Evolutionary conservation across 805 yeast species (phyloP).

Genomic region (Yarrowia sp.): DNA sequence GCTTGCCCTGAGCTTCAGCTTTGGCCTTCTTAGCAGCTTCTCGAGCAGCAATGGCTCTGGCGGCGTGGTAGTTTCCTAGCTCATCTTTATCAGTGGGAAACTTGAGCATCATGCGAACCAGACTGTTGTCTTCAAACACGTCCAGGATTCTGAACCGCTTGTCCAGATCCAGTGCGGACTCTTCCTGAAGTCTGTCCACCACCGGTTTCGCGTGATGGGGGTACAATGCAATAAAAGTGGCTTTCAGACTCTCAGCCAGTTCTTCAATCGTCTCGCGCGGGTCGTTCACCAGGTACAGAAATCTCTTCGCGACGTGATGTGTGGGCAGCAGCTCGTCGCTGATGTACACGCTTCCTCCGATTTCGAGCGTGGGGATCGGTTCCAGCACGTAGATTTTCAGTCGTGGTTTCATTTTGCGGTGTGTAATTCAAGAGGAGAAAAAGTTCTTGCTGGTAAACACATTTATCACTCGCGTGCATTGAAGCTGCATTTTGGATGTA

Average conservation of each 20-base stretch:
- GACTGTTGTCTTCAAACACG: not conserved
- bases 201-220: conserved; percentile 10
- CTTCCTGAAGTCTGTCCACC: not conserved
- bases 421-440: too few relatives aligned
- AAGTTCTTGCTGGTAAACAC: too few relatives aligned
- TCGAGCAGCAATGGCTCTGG: not conserved
- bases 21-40: not conserved
- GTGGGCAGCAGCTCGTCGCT: not conserved
- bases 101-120: conserved; percentile 7
- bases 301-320: not conserved
- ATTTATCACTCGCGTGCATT: conserved; percentile 7
- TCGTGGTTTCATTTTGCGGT: not conserved
- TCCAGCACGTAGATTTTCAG: conserved; percentile 13
- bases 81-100: conserved; percentile 9
- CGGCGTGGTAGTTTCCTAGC: not conserved
- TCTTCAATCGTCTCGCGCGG: not conserved
- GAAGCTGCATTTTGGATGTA: too few relatives aligned
- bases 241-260: not conserved
- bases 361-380: conserved; percentile 15
- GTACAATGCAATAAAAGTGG: not conserved
- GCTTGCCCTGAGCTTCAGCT: not conserved
- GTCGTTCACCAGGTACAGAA: conserved; percentile 6
- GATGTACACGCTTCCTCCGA: not conserved
- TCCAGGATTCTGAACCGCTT: not conserved
- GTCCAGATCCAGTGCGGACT: not conserved